These are phyloP conservation scores for Fusarium bactridioides DNA, from an alignment of 2,329 filamentous ascomycete genomes.

Conservation along the genomic window DNA sequence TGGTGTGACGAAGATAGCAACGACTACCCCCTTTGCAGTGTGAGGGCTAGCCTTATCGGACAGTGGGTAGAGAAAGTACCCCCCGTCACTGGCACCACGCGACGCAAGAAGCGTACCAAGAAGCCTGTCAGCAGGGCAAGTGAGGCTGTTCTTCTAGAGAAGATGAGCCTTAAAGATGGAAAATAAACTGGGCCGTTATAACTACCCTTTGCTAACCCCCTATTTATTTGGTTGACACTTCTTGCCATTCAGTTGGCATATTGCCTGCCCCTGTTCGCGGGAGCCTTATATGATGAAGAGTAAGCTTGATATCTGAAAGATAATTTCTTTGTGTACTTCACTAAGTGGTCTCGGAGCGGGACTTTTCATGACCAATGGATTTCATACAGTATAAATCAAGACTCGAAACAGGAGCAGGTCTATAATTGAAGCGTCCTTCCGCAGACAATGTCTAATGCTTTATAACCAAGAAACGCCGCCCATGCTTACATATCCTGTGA, in stretches of 20 bases:
- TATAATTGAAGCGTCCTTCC: constrained; percentile 16
- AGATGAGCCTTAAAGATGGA: constrained; percentile 10
- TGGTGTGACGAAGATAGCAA: constrained; percentile 72
- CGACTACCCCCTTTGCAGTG: constrained; percentile 74
- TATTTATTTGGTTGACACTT: neutral
- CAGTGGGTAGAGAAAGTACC: constrained; percentile 73
- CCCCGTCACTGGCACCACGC: constrained; percentile 46
- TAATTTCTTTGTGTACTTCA: neutral
- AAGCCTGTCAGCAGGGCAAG: constrained; percentile 19
- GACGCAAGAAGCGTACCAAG: constrained; percentile 50
- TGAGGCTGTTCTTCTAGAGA: constrained; percentile 10
- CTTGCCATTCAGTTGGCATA: neutral
- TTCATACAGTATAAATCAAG: constrained; percentile 2
- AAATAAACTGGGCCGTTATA: neutral
- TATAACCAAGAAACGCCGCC: constrained; percentile 22
- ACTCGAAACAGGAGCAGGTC: constrained; percentile 8
- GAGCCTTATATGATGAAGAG: neutral
- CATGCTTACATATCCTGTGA: constrained; percentile 1
- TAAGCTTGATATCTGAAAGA: neutral
- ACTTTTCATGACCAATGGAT: neutral
- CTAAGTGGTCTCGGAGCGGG: neutral
- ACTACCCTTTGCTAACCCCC: neutral
- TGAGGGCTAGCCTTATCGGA: constrained; percentile 72
- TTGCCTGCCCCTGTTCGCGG: neutral
- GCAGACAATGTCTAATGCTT: constrained; percentile 27